These are phyloP conservation scores for Neoascochyta sp. DNA, from an alignment of 2,329 filamentous ascomycete genomes.

Conservation along the genomic window DNA sequence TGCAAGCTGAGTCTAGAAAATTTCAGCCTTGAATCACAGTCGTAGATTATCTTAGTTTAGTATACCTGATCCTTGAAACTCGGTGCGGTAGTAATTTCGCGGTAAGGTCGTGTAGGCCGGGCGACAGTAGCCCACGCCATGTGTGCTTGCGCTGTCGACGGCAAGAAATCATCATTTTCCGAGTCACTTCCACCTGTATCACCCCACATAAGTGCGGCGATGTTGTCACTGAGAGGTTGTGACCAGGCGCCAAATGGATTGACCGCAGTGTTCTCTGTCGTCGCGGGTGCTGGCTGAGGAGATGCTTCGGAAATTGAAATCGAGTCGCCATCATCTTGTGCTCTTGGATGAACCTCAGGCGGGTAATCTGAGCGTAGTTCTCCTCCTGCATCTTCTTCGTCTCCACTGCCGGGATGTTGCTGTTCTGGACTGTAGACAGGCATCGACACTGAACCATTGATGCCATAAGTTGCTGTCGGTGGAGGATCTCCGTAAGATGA, in stretches of 20 bases:
- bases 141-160: constrained; percentile 1
- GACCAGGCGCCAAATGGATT: constrained; percentile 8
- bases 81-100: constrained; percentile 3
- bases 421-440: no score
- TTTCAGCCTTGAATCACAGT: background rate
- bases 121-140: constrained; percentile 1
- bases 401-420: no score
- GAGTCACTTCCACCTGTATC: constrained; percentile 3
- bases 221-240: constrained; percentile 1
- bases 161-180: constrained; percentile 3
- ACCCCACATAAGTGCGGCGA: constrained; percentile 1
- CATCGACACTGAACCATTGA: no score
- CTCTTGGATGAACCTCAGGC: no score
- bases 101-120: constrained; percentile 5
- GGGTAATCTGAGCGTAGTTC: background rate
- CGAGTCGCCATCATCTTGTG: no score
- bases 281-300: background rate
- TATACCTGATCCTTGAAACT: constrained; percentile 3
- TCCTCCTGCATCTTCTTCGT: no score
- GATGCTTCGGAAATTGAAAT: no score
- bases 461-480: background rate
- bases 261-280: constrained; percentile 1
- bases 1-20: background rate
- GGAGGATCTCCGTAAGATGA: no score
- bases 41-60: background rate